These are phyloP conservation scores for Penicillium hesseltinei DNA, from an alignment of 2,329 filamentous ascomycete genomes.

Conservation along the genomic window DNA sequence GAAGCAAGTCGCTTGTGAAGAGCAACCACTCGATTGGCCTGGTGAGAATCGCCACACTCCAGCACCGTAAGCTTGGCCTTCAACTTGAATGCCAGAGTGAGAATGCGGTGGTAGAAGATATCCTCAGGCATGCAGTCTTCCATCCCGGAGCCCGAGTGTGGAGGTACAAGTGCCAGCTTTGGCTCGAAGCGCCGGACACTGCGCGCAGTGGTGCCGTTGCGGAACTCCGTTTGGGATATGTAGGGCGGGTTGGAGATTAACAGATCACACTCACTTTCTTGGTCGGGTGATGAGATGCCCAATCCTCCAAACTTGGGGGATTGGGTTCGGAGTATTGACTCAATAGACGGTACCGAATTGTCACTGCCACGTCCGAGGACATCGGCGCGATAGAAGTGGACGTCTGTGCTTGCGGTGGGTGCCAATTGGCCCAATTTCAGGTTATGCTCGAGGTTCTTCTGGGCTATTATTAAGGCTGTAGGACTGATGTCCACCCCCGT, in stretches of 20 bases:
- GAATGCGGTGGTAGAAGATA: conserved; percentile 37
- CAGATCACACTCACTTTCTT: conserved; percentile 54
- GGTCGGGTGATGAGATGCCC: not conserved
- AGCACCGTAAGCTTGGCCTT: conserved; percentile 31
- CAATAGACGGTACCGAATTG: conserved; percentile 7
- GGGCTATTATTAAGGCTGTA: conserved; percentile 63
- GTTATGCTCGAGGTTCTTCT: conserved; percentile 61
- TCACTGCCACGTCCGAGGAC: conserved; percentile 29
- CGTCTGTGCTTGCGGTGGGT: conserved; percentile 28
- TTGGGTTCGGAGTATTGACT: conserved; percentile 14
- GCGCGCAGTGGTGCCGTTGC: conserved; percentile 58
- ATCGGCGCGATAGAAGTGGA: conserved; percentile 51
- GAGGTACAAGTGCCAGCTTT: conserved; percentile 70
- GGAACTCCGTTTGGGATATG: conserved; percentile 66
- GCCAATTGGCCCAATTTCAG: conserved; percentile 29
- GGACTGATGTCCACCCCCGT: conserved; percentile 72
- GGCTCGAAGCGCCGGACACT: conserved; percentile 85
- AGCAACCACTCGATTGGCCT: conserved; percentile 33
- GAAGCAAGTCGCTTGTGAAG: conserved; percentile 17
- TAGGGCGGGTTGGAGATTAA: conserved; percentile 91
- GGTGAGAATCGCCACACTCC: conserved; percentile 38
- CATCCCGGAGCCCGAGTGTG: conserved; percentile 21
- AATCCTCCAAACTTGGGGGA: not conserved
- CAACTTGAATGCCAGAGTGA: conserved; percentile 27
- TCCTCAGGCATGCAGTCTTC: conserved; percentile 27